These are phyloP conservation scores for Boletus semigastroideus DNA, from an alignment of 1,284 basidiomycete species.

Conservation along the genomic window DNA sequence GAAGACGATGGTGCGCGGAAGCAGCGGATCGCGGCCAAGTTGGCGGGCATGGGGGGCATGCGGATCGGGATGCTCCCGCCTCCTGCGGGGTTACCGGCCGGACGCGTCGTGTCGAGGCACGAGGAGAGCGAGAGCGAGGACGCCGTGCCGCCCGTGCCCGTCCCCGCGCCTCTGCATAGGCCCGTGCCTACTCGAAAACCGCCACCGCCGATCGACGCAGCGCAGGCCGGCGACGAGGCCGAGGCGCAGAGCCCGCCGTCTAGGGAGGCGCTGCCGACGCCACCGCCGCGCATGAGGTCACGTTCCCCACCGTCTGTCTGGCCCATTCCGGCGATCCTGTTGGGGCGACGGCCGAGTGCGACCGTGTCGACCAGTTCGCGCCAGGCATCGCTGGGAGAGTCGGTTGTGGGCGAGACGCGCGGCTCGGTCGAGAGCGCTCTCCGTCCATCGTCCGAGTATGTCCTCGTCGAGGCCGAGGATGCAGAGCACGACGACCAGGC, in stretches of 20 bases:
- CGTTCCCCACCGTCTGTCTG: constrained; percentile 31
- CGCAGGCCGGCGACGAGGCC: constrained; percentile 39
- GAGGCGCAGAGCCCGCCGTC: constrained; percentile 53
- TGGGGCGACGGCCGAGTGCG: constrained; percentile 35
- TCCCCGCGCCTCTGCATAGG: constrained; percentile 30
- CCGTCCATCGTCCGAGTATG: constrained; percentile 49
- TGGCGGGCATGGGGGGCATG: constrained; percentile 75
- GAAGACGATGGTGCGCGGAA: constrained; percentile 68
- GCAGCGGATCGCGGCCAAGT: constrained; percentile 65
- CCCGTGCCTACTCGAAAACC: constrained; percentile 38
- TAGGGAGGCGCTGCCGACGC: constrained; percentile 31
- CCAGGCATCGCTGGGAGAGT: constrained; percentile 37
- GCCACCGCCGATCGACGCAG: constrained; percentile 39
- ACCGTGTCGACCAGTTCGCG: constrained; percentile 32
- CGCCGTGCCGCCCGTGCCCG: constrained; percentile 21
- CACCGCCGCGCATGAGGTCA: constrained; percentile 31
- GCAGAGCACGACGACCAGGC: constrained; percentile 37
- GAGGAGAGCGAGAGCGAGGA: constrained; percentile 31
- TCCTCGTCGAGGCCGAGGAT: constrained; percentile 53
- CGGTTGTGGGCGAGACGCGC: constrained; percentile 14
- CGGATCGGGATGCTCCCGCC: constrained; percentile 71
- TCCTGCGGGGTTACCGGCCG: constrained; percentile 29
- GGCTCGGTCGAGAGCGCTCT: background rate
- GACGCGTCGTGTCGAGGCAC: constrained; percentile 20
- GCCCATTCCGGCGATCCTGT: constrained; percentile 34